These are phyloP conservation scores for Ogataea sp. DNA, from an alignment of 805 yeast species.

Conservation along the genomic window DNA sequence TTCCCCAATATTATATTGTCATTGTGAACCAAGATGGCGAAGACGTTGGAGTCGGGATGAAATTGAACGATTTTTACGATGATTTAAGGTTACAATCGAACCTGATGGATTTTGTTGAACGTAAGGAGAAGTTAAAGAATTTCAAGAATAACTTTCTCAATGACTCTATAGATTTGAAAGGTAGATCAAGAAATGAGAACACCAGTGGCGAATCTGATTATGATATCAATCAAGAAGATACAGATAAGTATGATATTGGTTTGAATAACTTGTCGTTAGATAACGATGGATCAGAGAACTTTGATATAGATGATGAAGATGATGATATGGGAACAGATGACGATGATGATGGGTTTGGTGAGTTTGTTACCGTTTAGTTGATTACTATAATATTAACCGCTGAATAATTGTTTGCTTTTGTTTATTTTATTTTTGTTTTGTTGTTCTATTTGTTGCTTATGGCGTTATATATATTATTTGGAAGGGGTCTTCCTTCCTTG, in stretches of 20 bases:
- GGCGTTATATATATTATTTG: no score
- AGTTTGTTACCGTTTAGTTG: slow-evolving; percentile 13
- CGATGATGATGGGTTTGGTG: slow-evolving; percentile 20
- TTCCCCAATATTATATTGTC: slow-evolving; percentile 14
- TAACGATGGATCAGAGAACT: not conserved
- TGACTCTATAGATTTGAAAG: not conserved
- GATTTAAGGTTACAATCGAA: slow-evolving; percentile 14
- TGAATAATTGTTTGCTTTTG: not conserved
- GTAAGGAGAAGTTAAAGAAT: slow-evolving; percentile 8
- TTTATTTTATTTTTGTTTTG: not conserved
- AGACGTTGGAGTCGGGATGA: slow-evolving; percentile 18
- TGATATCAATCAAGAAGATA: slow-evolving; percentile 2
- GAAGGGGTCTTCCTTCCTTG: no score
- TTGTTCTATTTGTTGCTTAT: not conserved
- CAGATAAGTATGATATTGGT: not conserved
- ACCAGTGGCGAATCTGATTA: not conserved
- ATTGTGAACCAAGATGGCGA: slow-evolving; percentile 6
- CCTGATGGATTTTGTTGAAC: slow-evolving; percentile 11
- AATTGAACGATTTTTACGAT: slow-evolving; percentile 17
- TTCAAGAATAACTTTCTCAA: slow-evolving; percentile 6
- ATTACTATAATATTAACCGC: no score
- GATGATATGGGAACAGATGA: slow-evolving; percentile 2
- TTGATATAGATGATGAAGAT: slow-evolving; percentile 1
- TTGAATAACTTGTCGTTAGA: not conserved
- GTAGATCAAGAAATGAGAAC: not conserved